Evolutionary conservation across 2,329 filamentous ascomycete species (phyloP).

Genomic region (Clonostachys solani): DNA sequence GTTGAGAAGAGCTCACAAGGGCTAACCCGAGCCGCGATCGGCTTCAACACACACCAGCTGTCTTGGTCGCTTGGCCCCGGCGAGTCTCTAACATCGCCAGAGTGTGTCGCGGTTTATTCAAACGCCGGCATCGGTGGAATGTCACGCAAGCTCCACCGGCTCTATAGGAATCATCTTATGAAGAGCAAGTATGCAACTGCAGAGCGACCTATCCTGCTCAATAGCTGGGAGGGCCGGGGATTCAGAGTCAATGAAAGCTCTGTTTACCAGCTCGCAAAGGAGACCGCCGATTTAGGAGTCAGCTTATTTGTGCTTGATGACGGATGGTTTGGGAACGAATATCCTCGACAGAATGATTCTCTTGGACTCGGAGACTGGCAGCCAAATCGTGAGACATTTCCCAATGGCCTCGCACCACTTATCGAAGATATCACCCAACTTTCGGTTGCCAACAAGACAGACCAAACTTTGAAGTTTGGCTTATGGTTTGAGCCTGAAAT

Average conservation of each 20-base stretch:
- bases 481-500: constrained; percentile 68
- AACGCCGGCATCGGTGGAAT: constrained; percentile 54
- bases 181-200: constrained; percentile 47
- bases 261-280: constrained; percentile 48
- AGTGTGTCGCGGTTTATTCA: constrained; percentile 60
- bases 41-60: constrained; percentile 56
- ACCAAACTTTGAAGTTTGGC: constrained; percentile 53
- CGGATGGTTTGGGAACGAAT: constrained; percentile 59
- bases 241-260: constrained; percentile 54
- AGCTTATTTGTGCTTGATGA: constrained; percentile 62
- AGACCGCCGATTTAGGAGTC: constrained; percentile 53
- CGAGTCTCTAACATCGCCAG: constrained; percentile 54
- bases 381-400: constrained; percentile 54
- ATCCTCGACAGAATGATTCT: constrained; percentile 51
- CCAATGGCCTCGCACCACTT: constrained; percentile 47
- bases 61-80: constrained; percentile 53
- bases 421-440: constrained; percentile 46
- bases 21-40: constrained; percentile 53
- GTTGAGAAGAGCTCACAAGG: constrained; percentile 60
- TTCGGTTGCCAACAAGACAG: constrained; percentile 27
- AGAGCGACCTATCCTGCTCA: constrained; percentile 52
- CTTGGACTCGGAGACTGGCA: constrained; percentile 61
- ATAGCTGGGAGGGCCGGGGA: constrained; percentile 61
- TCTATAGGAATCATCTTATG: constrained; percentile 59
- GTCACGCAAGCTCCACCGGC: constrained; percentile 56